phyloP scores from a whole-genome alignment of 768 basidiomycete genomes.

The Fomitopsis serialis region DNA sequence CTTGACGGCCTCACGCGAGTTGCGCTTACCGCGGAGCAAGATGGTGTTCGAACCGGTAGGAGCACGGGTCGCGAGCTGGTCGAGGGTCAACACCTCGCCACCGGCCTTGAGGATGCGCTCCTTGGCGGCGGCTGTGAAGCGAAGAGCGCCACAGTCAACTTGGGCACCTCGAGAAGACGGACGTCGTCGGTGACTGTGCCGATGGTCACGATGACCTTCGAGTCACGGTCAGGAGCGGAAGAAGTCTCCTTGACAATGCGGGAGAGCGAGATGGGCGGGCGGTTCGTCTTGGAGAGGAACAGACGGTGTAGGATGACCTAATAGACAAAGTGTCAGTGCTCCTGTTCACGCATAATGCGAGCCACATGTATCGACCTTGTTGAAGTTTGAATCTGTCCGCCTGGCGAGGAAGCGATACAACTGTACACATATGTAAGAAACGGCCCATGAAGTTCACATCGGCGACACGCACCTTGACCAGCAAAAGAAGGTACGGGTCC shows the following conservation, averaged over 20 bases:
- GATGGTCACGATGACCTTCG: constrained; percentile 86
- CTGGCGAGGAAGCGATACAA: constrained; percentile 98
- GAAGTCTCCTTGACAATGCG: constrained; percentile 82
- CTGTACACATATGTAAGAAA: constrained; percentile 35
- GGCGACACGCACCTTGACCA: constrained; percentile 77
- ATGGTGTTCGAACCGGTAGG: constrained; percentile 96
- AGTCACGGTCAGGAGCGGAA: constrained; percentile 55
- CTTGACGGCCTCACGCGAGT: constrained; percentile 89
- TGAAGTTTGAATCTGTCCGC: constrained; percentile 92
- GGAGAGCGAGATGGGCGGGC: constrained; percentile 93
- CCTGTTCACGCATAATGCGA: neutral
- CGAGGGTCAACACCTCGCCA: constrained; percentile 91
- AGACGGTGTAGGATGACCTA: constrained; percentile 93
- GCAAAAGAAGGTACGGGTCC: constrained; percentile 97
- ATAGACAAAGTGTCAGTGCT: neutral
- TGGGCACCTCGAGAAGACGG: constrained; percentile 80
- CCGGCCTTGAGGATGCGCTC: constrained; percentile 95
- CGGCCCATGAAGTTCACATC: neutral
- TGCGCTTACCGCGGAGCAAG: constrained; percentile 88
- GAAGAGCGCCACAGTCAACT: constrained; percentile 92
- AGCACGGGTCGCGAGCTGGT: constrained; percentile 92
- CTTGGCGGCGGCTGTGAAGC: constrained; percentile 89
- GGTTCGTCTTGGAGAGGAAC: constrained; percentile 96
- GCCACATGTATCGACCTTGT: constrained; percentile 57
- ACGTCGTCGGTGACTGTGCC: constrained; percentile 95